phyloP scores from a whole-genome alignment of 2,329 filamentous ascomycete genomes.

The Trichoderma polysporum region DNA sequence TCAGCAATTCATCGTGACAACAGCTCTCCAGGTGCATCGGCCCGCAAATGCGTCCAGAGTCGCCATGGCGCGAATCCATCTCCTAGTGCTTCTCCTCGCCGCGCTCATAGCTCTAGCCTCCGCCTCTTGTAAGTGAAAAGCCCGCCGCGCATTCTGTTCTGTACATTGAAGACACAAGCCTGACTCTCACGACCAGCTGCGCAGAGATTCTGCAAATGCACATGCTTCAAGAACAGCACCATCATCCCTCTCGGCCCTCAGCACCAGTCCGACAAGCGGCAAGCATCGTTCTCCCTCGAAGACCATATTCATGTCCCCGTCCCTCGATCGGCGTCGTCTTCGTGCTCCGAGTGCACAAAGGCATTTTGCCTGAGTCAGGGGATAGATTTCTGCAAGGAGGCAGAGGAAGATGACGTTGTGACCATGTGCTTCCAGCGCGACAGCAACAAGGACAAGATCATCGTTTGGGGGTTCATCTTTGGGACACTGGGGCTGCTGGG shows the following conservation, averaged over 20 bases:
- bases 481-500: constrained; percentile 58
- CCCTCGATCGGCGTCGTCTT: constrained; percentile 43
- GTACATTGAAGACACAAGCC: not conserved
- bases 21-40: not conserved
- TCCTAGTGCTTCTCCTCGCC: constrained; percentile 39
- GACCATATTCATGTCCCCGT: no score
- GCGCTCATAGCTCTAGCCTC: constrained; percentile 37
- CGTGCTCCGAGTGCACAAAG: constrained; percentile 63
- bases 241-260: constrained; percentile 61
- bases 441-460: constrained; percentile 64
- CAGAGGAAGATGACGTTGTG: constrained; percentile 60
- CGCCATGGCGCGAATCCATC: constrained; percentile 43
- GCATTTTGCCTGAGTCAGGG: constrained; percentile 61
- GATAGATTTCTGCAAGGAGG: constrained; percentile 63
- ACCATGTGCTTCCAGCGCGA: constrained; percentile 67
- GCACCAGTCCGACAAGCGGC: constrained; percentile 26
- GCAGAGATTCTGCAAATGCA: constrained; percentile 68
- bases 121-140: constrained; percentile 43
- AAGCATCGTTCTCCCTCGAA: constrained; percentile 20
- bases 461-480: constrained; percentile 64
- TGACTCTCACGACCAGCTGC: constrained; percentile 44
- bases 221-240: constrained; percentile 68
- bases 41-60: constrained; percentile 12
- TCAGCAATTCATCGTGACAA: not conserved
- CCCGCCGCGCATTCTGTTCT: not conserved